A percentile compares a stretch with the other conserved stretches of the same genome.
Conservation (phyloP, 257 asterid genomes). For the Ballota nigra region DNA sequence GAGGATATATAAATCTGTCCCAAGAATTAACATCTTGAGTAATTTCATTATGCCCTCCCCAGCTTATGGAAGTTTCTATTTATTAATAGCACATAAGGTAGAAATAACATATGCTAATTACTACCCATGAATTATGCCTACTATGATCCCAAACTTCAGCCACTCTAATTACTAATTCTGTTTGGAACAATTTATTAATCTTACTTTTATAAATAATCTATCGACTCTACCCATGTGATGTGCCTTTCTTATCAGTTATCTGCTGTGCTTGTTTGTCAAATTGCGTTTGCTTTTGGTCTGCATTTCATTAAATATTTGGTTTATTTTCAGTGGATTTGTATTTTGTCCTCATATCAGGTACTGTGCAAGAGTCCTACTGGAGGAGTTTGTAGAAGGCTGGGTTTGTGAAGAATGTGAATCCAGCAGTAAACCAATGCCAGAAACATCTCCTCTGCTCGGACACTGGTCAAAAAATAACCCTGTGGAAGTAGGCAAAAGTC, state of each 20-base stretch:
- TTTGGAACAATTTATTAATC: too few species aligned
- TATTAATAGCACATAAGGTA: too few species aligned
- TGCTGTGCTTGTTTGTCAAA: constrained; percentile 1
- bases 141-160: too few species aligned
- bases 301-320: neutral
- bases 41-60: too few species aligned
- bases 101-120: too few species aligned
- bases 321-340: neutral
- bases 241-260: neutral
- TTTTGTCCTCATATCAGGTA: constrained; percentile 42
- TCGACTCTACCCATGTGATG: too few species aligned
- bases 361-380: constrained; percentile 37
- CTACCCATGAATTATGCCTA: too few species aligned
- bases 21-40: too few species aligned
- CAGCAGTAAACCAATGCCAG: constrained; percentile 10
- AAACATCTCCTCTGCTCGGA: constrained; percentile 17
- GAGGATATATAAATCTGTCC: too few species aligned
- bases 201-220: too few species aligned
- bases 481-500: neutral
- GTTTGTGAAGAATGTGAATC: constrained; percentile 46
- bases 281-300: constrained; percentile 15
- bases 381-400: constrained; percentile 35
- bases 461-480: neutral
- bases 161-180: too few species aligned
- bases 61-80: too few species aligned